These are phyloP conservation scores for Hemisphaericaspora nanyangensis DNA, from an alignment of 805 yeast genomes.

Conservation along the genomic window DNA sequence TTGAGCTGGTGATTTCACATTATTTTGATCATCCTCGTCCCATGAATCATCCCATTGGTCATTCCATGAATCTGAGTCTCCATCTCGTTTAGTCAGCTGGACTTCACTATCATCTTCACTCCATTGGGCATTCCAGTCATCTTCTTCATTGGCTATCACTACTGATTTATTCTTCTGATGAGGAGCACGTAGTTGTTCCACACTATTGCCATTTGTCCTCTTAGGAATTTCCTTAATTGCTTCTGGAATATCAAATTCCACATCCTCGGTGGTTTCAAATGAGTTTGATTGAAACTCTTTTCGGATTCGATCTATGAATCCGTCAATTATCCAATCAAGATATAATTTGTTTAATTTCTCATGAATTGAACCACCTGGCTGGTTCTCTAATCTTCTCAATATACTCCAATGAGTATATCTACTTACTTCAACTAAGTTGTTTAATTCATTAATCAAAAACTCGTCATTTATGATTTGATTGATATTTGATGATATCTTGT, in stretches of 20 bases:
- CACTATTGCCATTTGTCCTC: neutral
- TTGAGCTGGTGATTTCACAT: conserved; percentile 9
- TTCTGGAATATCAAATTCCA: neutral
- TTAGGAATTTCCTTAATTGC: neutral
- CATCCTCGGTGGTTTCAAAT: neutral
- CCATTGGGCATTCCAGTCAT: conserved; percentile 12
- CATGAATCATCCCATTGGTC: conserved; percentile 27
- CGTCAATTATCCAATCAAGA: conserved; percentile 28
- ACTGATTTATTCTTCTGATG: neutral
- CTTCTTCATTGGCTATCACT: conserved; percentile 7
- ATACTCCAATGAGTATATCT: conserved; percentile 12
- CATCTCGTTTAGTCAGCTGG: neutral
- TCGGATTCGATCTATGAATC: conserved; percentile 28
- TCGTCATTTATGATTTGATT: conserved; percentile 16
- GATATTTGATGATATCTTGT: conserved; percentile 29
- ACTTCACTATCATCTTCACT: neutral
- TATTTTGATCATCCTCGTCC: conserved; percentile 17
- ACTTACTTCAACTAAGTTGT: conserved; percentile 12
- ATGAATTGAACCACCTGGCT: conserved; percentile 11
- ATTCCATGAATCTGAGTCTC: conserved; percentile 20
- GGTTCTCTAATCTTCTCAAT: conserved; percentile 7
- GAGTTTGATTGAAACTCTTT: conserved; percentile 12
- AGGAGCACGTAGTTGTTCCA: neutral
- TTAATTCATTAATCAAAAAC: conserved; percentile 16
- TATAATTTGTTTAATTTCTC: conserved; percentile 25